phyloP scores from a whole-genome alignment of 169 alveolate genomes.

The Eimeria maxima region DNA sequence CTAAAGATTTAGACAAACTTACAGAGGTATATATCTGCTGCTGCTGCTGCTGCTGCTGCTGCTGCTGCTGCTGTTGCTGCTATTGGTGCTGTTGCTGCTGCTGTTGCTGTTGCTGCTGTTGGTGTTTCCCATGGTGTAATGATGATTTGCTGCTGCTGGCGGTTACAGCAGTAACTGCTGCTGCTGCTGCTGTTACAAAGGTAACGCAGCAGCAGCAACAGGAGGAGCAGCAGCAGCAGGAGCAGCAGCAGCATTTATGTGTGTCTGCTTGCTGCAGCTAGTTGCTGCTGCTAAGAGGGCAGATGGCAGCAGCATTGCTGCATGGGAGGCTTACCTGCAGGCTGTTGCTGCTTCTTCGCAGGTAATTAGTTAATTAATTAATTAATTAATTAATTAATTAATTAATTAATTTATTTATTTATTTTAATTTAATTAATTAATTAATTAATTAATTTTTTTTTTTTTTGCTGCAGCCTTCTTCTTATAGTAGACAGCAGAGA shows the following conservation, averaged over 20 bases:
- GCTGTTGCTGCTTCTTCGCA: background rate
- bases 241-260: background rate
- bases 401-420: too few species aligned
- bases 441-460: too few species aligned
- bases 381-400: too few species aligned
- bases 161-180: background rate
- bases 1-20: background rate
- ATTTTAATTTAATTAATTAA: too few species aligned
- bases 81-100: background rate
- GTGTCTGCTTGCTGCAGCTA: background rate
- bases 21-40: background rate
- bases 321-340: background rate
- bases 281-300: background rate
- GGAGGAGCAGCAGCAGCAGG: background rate
- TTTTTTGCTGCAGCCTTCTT: too few species aligned
- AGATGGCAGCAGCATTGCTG: background rate
- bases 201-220: background rate
- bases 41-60: background rate
- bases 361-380: background rate
- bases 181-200: constrained; percentile 1
- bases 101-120: constrained; percentile 23
- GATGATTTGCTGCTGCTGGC: too few species aligned
- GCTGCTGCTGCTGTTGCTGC: constrained; percentile 21
- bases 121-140: background rate
- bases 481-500: too few species aligned